Base-by-base conservation (phyloP, 176 grass and related monocot genomes). In the Aegilops bicornis region DNA sequence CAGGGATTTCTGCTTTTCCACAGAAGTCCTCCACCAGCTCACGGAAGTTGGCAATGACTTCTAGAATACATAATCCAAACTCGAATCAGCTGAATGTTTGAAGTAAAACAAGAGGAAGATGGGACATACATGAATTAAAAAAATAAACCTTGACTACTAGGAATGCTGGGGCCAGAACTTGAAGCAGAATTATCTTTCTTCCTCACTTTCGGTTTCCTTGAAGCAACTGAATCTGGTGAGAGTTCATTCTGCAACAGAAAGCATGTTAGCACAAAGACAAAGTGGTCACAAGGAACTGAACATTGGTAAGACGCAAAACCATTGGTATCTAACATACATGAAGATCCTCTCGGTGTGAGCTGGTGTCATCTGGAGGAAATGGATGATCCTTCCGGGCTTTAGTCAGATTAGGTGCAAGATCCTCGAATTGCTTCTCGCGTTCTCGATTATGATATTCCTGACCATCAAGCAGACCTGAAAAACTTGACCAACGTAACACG, bases 21-120 rank as follows among this genome's bases (percentile, higher is more conserved):
- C 94, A 99, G 83, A 99, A 99, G 47, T 93, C 94, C 62, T 99
- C 97, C 71, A 90, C 92, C 76, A 88, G 86, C 87, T 99, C 97
- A 83, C 92, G 89, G 64, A 99, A 99, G 64, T 79, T 92, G 81
- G 29, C 47, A 54, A 94, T 89, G 25, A 89, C 63, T 88, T 90
- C 97, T 99, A 84, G 61, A 92, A 76, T 80, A 77, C 75, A 77
- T 84, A 85, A 88, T 69, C 31, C 32, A 83, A 66, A 88, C 48
- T 7, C 35, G 43, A 79, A 73, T 88, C 36, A 80, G 56, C 54
- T 76, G 13, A 59, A 50, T 58, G 60, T 73, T 62, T n/a, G 67
- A 71, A 69, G 23, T 22, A 74, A 37, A 79, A 76, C 19, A 45
- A 9, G 86, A 84, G 60, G n/a, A 82, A 82, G 27, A 64, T 87